Evolutionary conservation across 228 moss, liverwort and hornwort genomes (phyloP), one percentile per base, ranked within the genome.

Genomic region (Sphagnum fallax): DNA sequence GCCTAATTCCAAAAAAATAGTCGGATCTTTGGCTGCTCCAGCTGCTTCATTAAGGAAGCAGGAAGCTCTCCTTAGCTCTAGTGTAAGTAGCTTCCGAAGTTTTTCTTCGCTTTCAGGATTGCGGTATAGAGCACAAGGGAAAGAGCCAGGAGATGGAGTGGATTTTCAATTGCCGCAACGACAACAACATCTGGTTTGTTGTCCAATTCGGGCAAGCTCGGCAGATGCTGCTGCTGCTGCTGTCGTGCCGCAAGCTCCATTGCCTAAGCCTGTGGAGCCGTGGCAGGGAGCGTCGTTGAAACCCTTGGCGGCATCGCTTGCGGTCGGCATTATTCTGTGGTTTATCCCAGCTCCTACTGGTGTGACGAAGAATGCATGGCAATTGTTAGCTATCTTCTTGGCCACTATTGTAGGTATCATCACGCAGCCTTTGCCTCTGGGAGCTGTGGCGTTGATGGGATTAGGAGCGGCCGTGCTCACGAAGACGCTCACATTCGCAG

Each of bases 401-500:
- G 86, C 80, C 8, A 86, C 86, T 11, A 86, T 86, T 49, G 86
- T 82, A n/a, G 86, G 82, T 9, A 86, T 86, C 61, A 86, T 86
- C 51, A 80, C 86, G 15, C 82, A 86, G 71, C 82, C 82, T 8
- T 50, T 86, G 67, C 86, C 86, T 0, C 66, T 86, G 4, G 86
- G 86, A 10, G 86, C 82, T 2, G 86, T 86, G 60, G 82, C 86
- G n/a, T 65, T 86, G 55, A 75, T 86, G 60, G 86, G 82, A 0
- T 51, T 86, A 55, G 82, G 82, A 4, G 80, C 80, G 1, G 62
- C 79, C 48, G 82, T 86, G 51, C 69, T 86, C 65, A 86, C 86
- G 4, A 80, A 75, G 61, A 86, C 86, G 15, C 80, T 86, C 62
- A 82, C 82, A 4, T 86, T 86, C 15, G 75, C 65, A 1, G 86